phyloP scores from a whole-genome alignment of 108 stramenopile genomes.

The Skeletonema costatum region DNA sequence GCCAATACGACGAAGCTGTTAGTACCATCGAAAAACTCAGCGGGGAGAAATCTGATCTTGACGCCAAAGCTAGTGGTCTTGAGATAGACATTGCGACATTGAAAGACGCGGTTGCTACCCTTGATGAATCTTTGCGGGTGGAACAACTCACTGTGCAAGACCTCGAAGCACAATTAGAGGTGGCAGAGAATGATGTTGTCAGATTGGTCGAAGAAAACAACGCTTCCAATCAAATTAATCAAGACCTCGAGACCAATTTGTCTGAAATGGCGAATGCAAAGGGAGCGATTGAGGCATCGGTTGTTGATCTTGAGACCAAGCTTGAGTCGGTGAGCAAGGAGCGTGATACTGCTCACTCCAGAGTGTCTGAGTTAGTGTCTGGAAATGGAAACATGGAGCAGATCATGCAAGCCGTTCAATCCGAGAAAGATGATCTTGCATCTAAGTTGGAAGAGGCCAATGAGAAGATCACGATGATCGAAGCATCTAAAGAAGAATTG shows the following conservation, averaged over 20 bases:
- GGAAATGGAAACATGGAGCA: not conserved
- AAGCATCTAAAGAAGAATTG: slow-evolving; percentile 8
- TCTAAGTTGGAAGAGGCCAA: slow-evolving; percentile 1
- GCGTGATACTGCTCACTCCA: slow-evolving; percentile 15
- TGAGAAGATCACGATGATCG: not conserved
- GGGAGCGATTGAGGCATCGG: not conserved
- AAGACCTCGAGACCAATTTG: slow-evolving; percentile 5
- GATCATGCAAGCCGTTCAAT: not conserved
- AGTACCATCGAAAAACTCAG: not conserved
- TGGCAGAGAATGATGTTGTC: slow-evolving; percentile 12
- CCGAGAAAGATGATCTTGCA: slow-evolving; percentile 10
- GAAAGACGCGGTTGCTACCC: not conserved
- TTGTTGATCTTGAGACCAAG: slow-evolving; percentile 13
- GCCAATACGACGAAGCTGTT: not conserved
- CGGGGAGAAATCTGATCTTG: not conserved
- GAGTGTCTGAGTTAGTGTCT: slow-evolving; percentile 15
- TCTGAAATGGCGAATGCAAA: slow-evolving; percentile 1
- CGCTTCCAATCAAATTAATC: not conserved
- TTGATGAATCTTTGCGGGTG: not conserved
- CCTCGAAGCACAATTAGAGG: not conserved
- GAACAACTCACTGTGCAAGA: not conserved
- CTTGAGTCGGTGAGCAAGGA: slow-evolving; percentile 16
- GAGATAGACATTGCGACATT: slow-evolving; percentile 2
- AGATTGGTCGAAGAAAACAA: slow-evolving; percentile 1
- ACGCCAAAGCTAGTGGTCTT: slow-evolving; percentile 1